Conservation (phyloP, 768 basidiomycete genomes). For the Galerina sulciceps region DNA sequence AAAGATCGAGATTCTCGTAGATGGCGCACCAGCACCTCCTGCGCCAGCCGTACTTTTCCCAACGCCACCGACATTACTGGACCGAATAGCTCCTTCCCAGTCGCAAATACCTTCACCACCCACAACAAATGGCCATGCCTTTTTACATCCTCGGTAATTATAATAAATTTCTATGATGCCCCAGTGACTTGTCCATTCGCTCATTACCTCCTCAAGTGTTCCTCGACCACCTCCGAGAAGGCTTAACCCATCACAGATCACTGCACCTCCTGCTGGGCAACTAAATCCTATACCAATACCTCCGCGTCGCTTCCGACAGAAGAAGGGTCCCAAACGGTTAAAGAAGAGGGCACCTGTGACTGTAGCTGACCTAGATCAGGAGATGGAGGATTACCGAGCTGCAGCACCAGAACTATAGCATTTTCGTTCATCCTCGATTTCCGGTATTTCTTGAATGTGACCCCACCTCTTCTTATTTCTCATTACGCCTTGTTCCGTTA, state of each 20-base stretch:
- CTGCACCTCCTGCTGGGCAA: constrained; percentile 3
- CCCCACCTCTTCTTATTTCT: neutral
- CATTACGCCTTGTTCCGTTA: constrained; percentile 1
- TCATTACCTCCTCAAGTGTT: neutral
- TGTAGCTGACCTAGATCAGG: constrained; percentile 67
- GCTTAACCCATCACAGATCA: neutral
- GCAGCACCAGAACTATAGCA: constrained; percentile 27
- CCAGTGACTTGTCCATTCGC: neutral
- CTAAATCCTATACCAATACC: constrained; percentile 29
- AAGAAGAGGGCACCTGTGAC: constrained; percentile 56
- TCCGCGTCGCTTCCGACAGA: constrained; percentile 49
- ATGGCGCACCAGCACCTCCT: constrained; percentile 34
- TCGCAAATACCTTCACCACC: neutral
- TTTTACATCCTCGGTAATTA: constrained; percentile 10
- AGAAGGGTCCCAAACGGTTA: constrained; percentile 76
- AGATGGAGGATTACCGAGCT: constrained; percentile 82
- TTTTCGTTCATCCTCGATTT: neutral
- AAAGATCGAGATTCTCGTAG: constrained; percentile 65
- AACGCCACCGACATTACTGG: constrained; percentile 28
- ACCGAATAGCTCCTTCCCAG: constrained; percentile 29
- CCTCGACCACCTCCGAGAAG: neutral
- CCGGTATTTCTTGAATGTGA: neutral
- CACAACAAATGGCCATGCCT: neutral
- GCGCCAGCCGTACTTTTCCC: constrained; percentile 22
- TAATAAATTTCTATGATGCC: neutral